These are phyloP conservation scores for Tricholomella constricta DNA, from an alignment of 768 basidiomycete species.

Conservation along the genomic window DNA sequence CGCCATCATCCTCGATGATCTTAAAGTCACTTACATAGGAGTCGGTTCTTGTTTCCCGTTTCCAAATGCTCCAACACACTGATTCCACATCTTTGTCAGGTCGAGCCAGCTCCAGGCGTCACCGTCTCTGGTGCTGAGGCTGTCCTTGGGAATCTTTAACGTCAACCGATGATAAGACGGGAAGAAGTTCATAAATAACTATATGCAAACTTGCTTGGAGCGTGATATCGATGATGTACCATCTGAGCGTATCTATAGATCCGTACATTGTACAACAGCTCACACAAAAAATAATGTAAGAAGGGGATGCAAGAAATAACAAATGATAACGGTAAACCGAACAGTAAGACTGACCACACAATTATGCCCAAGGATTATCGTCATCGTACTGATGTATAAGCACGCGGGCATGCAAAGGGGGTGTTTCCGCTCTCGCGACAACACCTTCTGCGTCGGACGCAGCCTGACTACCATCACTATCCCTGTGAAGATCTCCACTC, in stretches of 20 bases:
- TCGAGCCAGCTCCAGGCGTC: slow-evolving; percentile 51
- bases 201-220: background rate
- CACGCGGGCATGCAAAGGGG: slow-evolving; percentile 46
- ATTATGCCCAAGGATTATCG: slow-evolving; percentile 63
- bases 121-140: slow-evolving; percentile 60
- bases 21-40: slow-evolving; percentile 66
- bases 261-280: background rate
- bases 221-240: background rate
- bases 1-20: slow-evolving; percentile 67
- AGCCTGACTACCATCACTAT: slow-evolving; percentile 24
- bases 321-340: background rate
- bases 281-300: slow-evolving; percentile 14
- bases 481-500: slow-evolving; percentile 31
- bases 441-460: slow-evolving; percentile 26
- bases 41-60: slow-evolving; percentile 34
- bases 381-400: slow-evolving; percentile 37
- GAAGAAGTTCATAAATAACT: slow-evolving; percentile 6
- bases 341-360: background rate
- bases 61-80: slow-evolving; percentile 11
- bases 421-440: slow-evolving; percentile 41
- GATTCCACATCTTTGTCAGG: slow-evolving; percentile 32
- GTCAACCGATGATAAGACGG: slow-evolving; percentile 4
- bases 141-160: slow-evolving; percentile 50
- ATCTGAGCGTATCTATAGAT: background rate
- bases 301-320: slow-evolving; percentile 8